Percentiles rank a stretch among this genome's conserved stretches.
phyloP scores from a whole-genome alignment of 768 basidiomycete genomes.

The Boletus reticuloceps region DNA sequence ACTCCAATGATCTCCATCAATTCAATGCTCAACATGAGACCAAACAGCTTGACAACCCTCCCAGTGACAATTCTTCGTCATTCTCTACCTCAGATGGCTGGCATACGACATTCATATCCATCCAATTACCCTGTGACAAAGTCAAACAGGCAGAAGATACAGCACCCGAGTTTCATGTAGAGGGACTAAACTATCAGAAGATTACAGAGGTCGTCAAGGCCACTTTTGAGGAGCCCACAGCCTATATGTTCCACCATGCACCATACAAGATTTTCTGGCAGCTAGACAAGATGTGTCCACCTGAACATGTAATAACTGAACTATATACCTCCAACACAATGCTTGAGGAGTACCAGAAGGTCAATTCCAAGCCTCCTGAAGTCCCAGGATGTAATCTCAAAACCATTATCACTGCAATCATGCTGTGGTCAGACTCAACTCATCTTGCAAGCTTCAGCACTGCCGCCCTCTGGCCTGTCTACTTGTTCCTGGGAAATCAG shows the following conservation, averaged over 20 bases:
- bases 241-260: slow-evolving; percentile 9
- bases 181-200: slow-evolving; percentile 28
- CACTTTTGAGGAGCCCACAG: slow-evolving; percentile 20
- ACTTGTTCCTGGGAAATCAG: slow-evolving; percentile 1
- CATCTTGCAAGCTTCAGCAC: slow-evolving; percentile 21
- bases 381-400: neutral
- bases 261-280: slow-evolving; percentile 19
- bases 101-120: neutral
- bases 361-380: neutral
- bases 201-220: slow-evolving; percentile 23
- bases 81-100: neutral
- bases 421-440: slow-evolving; percentile 26
- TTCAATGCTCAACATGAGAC: no score
- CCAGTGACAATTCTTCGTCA: no score
- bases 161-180: neutral
- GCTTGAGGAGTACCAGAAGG: neutral
- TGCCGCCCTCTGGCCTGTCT: slow-evolving; percentile 15
- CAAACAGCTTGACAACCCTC: no score
- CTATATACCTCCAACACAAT: neutral
- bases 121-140: neutral
- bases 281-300: neutral
- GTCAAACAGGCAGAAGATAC: neutral
- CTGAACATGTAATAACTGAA: neutral
- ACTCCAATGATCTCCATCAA: no score
- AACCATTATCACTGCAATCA: slow-evolving; percentile 10